Conservation (phyloP, 2,329 filamentous ascomycete genomes). For the Diaporthe sp. region DNA sequence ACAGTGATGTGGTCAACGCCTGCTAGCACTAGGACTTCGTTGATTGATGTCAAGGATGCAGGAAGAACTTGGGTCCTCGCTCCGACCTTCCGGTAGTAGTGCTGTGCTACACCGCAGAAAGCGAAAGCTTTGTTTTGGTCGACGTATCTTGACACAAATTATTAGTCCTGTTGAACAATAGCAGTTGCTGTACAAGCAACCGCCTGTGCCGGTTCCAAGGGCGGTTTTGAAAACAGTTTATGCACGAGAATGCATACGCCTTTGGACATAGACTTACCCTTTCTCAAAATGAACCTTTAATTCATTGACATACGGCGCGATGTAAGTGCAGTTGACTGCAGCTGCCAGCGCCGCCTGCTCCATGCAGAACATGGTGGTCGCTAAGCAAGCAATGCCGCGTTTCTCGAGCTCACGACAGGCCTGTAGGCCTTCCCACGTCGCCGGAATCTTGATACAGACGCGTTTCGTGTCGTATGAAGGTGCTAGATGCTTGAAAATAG, state of each 20-base stretch:
- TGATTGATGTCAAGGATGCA: constrained; percentile 68
- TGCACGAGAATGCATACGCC: neutral
- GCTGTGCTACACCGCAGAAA: constrained; percentile 65
- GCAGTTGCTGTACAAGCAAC: neutral
- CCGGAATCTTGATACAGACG: constrained; percentile 74
- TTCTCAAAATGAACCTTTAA: constrained; percentile 72
- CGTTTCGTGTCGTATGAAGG: constrained; percentile 61
- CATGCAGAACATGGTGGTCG: constrained; percentile 74
- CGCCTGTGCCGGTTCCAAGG: neutral
- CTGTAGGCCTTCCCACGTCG: constrained; percentile 74
- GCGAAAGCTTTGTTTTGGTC: constrained; percentile 64
- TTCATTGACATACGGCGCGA: constrained; percentile 77
- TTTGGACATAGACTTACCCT: constrained; percentile 51
- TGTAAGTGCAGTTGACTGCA: constrained; percentile 71
- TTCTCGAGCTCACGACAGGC: constrained; percentile 69
- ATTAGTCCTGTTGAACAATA: neutral
- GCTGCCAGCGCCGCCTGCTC: constrained; percentile 72
- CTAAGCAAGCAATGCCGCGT: constrained; percentile 70
- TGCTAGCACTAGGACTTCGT: constrained; percentile 71
- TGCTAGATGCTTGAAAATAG: constrained; percentile 60
- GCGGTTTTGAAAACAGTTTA: neutral
- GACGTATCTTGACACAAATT: constrained; percentile 54
- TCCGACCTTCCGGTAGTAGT: constrained; percentile 61
- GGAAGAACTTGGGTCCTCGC: constrained; percentile 66
- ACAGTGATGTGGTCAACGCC: constrained; percentile 73